These are phyloP conservation scores for Oryza glaberrima DNA, from an alignment of 176 grass and related monocot species.

Conservation along the genomic window DNA sequence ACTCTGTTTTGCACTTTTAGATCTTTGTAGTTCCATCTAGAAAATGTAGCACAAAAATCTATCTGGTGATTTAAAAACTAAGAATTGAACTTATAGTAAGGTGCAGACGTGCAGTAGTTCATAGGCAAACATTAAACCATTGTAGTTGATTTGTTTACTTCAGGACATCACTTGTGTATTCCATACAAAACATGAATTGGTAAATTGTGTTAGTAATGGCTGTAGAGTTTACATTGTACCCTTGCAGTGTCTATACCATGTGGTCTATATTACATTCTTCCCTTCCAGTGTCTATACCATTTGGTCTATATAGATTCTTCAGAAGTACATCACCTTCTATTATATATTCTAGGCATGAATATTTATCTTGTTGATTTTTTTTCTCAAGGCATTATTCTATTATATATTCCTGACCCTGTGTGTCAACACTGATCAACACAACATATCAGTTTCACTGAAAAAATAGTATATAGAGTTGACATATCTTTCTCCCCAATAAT, in stretches of 20 bases:
- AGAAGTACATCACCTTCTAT: background rate
- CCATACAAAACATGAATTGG: background rate
- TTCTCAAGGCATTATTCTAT: background rate
- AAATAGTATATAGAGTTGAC: background rate
- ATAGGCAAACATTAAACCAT: background rate
- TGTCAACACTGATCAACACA: background rate
- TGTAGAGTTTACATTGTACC: background rate
- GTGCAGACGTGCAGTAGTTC: background rate
- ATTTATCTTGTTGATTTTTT: background rate
- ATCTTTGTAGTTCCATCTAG: background rate
- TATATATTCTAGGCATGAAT: background rate
- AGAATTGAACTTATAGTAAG: background rate
- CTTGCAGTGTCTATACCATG: background rate
- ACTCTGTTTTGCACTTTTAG: background rate
- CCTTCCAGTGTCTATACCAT: background rate
- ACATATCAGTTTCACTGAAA: background rate
- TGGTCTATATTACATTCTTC: background rate
- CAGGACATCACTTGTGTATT: background rate
- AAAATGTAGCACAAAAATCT: background rate
- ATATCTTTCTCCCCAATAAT: background rate
- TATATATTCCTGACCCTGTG: background rate
- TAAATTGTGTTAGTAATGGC: background rate
- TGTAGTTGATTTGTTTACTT: conserved; percentile 1
- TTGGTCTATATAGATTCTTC: background rate
- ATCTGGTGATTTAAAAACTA: background rate